Conservation (phyloP, 2,329 filamentous ascomycete species). For the Talaromyces amestolkiae region DNA sequence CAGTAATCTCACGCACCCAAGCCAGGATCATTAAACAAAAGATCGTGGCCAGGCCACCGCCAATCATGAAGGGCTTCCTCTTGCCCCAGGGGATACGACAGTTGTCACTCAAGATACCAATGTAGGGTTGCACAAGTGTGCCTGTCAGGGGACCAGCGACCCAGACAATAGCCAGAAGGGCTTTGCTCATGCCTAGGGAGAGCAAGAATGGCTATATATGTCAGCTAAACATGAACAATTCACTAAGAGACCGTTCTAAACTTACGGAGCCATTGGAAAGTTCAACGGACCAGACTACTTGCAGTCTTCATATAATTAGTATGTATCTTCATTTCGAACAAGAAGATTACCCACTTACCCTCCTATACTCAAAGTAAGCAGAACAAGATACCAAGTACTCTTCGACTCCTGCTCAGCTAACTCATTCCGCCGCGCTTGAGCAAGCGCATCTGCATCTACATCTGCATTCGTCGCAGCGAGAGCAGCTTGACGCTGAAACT, state of each 20-base stretch:
- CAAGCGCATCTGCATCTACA: slow-evolving; percentile 13
- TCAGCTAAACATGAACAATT: background rate
- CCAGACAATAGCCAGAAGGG: slow-evolving; percentile 79
- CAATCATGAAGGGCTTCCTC: slow-evolving; percentile 77
- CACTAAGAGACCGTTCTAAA: slow-evolving; percentile 15
- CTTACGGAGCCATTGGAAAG: slow-evolving; percentile 80
- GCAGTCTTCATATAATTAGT: slow-evolving; percentile 54
- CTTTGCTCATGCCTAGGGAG: slow-evolving; percentile 78
- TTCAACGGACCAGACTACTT: slow-evolving; percentile 95
- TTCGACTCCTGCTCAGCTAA: slow-evolving; percentile 59
- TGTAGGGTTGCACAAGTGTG: slow-evolving; percentile 75
- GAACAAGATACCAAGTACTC: slow-evolving; percentile 78
- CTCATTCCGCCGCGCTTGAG: slow-evolving; percentile 26
- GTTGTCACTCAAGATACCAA: slow-evolving; percentile 77
- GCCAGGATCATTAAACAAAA: slow-evolving; percentile 66
- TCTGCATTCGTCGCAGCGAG: slow-evolving; percentile 4
- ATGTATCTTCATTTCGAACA: background rate
- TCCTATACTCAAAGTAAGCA: slow-evolving; percentile 82
- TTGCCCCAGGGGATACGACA: slow-evolving; percentile 73
- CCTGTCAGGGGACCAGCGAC: slow-evolving; percentile 78
- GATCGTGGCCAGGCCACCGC: slow-evolving; percentile 65
- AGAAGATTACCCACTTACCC: slow-evolving; percentile 42
- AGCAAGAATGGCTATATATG: slow-evolving; percentile 64
- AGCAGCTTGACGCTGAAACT: slow-evolving; percentile 18
- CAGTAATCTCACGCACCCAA: slow-evolving; percentile 72